Evolutionary conservation across 805 yeast genomes (phyloP).

Genomic region (Jamesozyma lodderae): DNA sequence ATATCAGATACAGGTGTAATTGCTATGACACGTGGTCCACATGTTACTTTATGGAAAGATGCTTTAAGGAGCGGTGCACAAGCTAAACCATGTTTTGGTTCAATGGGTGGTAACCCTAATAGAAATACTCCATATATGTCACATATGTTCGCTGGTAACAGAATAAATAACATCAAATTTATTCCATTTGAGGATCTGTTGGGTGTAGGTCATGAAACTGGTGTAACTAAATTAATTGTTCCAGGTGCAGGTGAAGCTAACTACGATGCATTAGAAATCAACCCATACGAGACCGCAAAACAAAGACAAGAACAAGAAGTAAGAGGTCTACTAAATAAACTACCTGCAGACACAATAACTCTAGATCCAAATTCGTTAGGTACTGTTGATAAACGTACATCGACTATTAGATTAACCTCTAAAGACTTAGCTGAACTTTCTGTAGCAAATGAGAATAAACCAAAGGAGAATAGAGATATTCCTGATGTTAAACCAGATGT

Average conservation of each 20-base stretch:
- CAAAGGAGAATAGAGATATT: slow-evolving; percentile 39
- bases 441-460: slow-evolving; percentile 26
- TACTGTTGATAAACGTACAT: slow-evolving; percentile 64
- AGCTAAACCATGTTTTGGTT: slow-evolving; percentile 44
- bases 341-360: slow-evolving; percentile 86
- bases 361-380: slow-evolving; percentile 87
- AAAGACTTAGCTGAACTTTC: slow-evolving; percentile 42
- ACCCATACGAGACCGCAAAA: slow-evolving; percentile 84
- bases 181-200: slow-evolving; percentile 96
- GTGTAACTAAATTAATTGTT: slow-evolving; percentile 74
- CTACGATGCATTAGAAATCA: slow-evolving; percentile 84
- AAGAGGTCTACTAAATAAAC: slow-evolving; percentile 71
- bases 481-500: slow-evolving; percentile 57
- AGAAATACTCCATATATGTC: slow-evolving; percentile 80
- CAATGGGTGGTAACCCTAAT: slow-evolving; percentile 26
- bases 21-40: slow-evolving; percentile 93
- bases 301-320: slow-evolving; percentile 94
- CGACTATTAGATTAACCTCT: slow-evolving; percentile 53
- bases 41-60: slow-evolving; percentile 90
- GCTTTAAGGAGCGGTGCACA: slow-evolving; percentile 37
- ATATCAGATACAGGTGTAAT: slow-evolving; percentile 83
- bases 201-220: slow-evolving; percentile 74
- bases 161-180: slow-evolving; percentile 55
- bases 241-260: slow-evolving; percentile 99
- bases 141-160: slow-evolving; percentile 73